Percentiles rank a stretch among this genome's conserved stretches.
phyloP scores from a whole-genome alignment of 2,329 filamentous ascomycete genomes.

The Curvularia lunata region DNA sequence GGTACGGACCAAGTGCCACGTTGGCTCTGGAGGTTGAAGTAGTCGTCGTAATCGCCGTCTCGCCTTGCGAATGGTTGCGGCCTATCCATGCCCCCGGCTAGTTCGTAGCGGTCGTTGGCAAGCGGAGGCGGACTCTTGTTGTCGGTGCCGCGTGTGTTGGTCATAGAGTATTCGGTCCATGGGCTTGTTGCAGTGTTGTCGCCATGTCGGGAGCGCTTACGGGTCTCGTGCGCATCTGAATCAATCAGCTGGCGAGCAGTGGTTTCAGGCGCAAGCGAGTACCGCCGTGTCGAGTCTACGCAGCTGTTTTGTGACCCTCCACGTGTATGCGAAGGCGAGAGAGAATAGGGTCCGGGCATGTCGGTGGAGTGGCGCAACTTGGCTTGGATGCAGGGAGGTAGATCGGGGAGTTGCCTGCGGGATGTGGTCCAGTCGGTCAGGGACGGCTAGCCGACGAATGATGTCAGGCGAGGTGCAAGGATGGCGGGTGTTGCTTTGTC shows the following conservation, averaged over 20 bases:
- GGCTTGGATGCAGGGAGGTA: constrained; percentile 34
- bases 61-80: constrained; percentile 49
- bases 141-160: constrained; percentile 30
- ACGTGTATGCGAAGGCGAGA: constrained; percentile 25
- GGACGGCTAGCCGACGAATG: constrained; percentile 17
- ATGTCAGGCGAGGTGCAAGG: constrained; percentile 19
- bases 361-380: constrained; percentile 27
- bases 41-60: constrained; percentile 52
- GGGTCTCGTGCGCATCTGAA: constrained; percentile 38
- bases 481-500: constrained; percentile 10
- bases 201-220: constrained; percentile 38
- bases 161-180: constrained; percentile 30
- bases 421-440: constrained; percentile 7
- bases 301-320: constrained; percentile 23
- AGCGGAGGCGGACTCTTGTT: constrained; percentile 52
- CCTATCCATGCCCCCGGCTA: constrained; percentile 58
- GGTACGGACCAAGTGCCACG: constrained; percentile 46
- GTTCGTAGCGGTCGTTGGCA: constrained; percentile 59
- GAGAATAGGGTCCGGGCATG: constrained; percentile 40
- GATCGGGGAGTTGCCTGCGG: constrained; percentile 28
- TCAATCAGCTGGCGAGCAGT: constrained; percentile 39
- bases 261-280: constrained; percentile 34
- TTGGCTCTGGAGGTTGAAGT: constrained; percentile 47
- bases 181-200: constrained; percentile 21
- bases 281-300: constrained; percentile 34